Percentiles rank a stretch among this genome's conserved stretches.
Conservation (phyloP, 495 filamentous ascomycete genomes). For the Penicillium chermesinum region DNA sequence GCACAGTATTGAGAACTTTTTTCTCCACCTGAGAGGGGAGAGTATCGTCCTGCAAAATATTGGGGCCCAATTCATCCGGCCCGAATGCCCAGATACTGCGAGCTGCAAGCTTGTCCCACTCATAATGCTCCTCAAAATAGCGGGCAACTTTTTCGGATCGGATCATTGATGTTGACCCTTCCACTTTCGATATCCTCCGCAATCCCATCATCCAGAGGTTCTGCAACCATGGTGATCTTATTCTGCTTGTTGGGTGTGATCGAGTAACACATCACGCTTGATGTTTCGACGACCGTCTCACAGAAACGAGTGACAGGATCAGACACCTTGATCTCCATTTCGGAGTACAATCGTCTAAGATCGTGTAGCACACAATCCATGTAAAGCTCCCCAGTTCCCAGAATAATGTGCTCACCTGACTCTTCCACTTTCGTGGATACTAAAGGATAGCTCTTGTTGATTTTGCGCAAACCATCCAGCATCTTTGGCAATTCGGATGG, state of each 20-base stretch:
- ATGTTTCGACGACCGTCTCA: constrained; percentile 97
- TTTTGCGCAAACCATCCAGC: constrained; percentile 91
- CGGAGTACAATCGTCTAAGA: constrained; percentile 85
- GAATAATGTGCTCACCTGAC: constrained; percentile 92
- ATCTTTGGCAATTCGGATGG: constrained; percentile 98
- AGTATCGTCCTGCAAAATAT: constrained; percentile 96
- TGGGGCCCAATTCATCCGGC: constrained; percentile 90
- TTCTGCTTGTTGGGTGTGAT: constrained; percentile 98
- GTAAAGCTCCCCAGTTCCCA: constrained; percentile 94
- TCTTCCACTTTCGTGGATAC: constrained; percentile 97
- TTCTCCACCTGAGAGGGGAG: constrained; percentile 85
- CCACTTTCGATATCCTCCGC: constrained; percentile 93
- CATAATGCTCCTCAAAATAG: constrained; percentile 96
- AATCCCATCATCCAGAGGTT: constrained; percentile 90
- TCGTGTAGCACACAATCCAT: constrained; percentile 99
- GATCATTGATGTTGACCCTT: constrained; percentile 85
- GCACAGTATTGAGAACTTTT: constrained; percentile 77
- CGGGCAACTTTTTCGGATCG: constrained; percentile 88
- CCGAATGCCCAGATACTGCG: constrained; percentile 99
- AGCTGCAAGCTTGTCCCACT: constrained; percentile 90
- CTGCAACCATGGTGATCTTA: constrained; percentile 97
- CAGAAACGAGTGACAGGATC: constrained; percentile 97
- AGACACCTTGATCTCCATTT: constrained; percentile 98
- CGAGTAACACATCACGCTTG: constrained; percentile 95
- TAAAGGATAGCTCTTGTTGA: constrained; percentile 95